Evolutionary conservation across 768 basidiomycete genomes (phyloP).

Genomic region (Crucibulum laeve): DNA sequence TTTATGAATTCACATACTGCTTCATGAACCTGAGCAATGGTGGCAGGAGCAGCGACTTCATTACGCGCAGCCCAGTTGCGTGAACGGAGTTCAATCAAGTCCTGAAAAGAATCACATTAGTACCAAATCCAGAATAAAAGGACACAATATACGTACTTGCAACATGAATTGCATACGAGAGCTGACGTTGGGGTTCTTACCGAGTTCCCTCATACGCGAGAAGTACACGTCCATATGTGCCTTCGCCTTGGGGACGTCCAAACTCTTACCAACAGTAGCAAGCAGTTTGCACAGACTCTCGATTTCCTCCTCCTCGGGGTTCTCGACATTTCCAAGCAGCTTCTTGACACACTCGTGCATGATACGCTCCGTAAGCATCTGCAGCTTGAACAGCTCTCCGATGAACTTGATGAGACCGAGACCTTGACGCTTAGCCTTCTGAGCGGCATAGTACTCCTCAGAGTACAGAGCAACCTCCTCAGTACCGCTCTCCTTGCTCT

Average conservation of each 20-base stretch:
- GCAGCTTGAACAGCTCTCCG: conserved; percentile 97
- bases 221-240: conserved; percentile 94
- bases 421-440: conserved; percentile 96
- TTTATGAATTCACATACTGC: conserved; percentile 45
- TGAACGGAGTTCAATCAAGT: conserved; percentile 84
- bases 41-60: conserved; percentile 72
- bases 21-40: conserved; percentile 86
- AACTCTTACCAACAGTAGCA: conserved; percentile 77
- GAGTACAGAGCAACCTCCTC: conserved; percentile 81
- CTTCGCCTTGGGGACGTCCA: conserved; percentile 79
- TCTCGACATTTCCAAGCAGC: conserved; percentile 86
- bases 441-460: conserved; percentile 93
- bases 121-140: conserved; percentile 4
- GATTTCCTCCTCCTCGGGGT: conserved; percentile 97
- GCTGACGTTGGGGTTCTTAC: conserved; percentile 68
- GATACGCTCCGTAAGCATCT: conserved; percentile 96
- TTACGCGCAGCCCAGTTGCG: conserved; percentile 79
- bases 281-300: conserved; percentile 94
- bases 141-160: conserved; percentile 54
- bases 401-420: conserved; percentile 98
- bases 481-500: conserved; percentile 38
- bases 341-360: conserved; percentile 99
- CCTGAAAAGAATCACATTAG: conserved; percentile 40
- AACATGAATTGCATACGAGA: conserved; percentile 95
- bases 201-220: conserved; percentile 80